These are phyloP conservation scores for Candida pseudoviswanathii DNA, from an alignment of 1,139 yeast genomes.

Conservation along the genomic window DNA sequence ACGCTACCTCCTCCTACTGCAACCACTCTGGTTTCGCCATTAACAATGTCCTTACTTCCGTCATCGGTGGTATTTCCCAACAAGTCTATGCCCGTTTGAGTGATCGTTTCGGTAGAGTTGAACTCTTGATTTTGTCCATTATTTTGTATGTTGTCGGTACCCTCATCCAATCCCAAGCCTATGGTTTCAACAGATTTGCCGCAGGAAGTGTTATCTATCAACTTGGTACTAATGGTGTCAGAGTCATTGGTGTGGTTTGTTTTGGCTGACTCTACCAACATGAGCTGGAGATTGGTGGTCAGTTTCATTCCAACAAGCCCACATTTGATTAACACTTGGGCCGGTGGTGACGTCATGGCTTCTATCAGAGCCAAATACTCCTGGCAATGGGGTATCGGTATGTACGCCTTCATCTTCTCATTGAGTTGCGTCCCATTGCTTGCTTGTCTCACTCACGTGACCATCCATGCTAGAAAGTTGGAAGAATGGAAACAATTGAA, in stretches of 20 bases:
- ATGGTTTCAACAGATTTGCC: slow-evolving; percentile 63
- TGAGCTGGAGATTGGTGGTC: slow-evolving; percentile 68
- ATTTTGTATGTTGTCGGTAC: slow-evolving; percentile 69
- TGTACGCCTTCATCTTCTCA: slow-evolving; percentile 81
- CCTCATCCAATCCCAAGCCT: slow-evolving; percentile 27
- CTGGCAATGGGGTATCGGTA: slow-evolving; percentile 77
- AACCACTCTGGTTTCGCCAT: slow-evolving; percentile 65
- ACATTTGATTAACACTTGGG: slow-evolving; percentile 77
- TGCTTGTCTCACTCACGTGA: slow-evolving; percentile 56
- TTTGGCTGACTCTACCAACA: slow-evolving; percentile 62
- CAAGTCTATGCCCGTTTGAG: slow-evolving; percentile 68
- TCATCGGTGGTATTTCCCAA: slow-evolving; percentile 71
- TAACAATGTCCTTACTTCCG: slow-evolving; percentile 60
- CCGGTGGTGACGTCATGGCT: slow-evolving; percentile 56
- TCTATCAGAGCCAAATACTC: slow-evolving; percentile 22
- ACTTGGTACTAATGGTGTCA: slow-evolving; percentile 67
- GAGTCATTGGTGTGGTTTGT: slow-evolving; percentile 57
- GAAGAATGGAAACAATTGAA: slow-evolving; percentile 41
- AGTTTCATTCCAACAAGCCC: slow-evolving; percentile 72
- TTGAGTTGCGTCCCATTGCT: slow-evolving; percentile 61
- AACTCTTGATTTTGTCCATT: slow-evolving; percentile 53
- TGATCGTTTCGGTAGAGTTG: slow-evolving; percentile 69
- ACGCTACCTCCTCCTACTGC: slow-evolving; percentile 59
- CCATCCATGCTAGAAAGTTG: slow-evolving; percentile 50
- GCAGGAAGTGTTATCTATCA: slow-evolving; percentile 74